These are phyloP conservation scores for Nematocida sp. DNA, from an alignment of 371 early-diverging fungal genomes.

Conservation along the genomic window DNA sequence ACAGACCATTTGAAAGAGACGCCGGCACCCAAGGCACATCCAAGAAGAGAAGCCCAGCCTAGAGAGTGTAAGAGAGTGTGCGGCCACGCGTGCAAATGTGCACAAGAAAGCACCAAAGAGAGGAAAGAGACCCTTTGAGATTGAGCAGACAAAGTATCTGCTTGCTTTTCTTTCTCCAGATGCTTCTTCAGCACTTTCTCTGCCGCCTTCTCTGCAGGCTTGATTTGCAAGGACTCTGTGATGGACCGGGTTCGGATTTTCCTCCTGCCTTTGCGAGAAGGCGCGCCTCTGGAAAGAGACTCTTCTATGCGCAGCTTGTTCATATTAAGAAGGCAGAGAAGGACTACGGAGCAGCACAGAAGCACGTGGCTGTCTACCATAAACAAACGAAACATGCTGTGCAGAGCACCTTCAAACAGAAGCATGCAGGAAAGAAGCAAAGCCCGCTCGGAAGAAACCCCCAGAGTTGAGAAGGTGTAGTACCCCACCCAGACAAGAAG, in stretches of 20 bases:
- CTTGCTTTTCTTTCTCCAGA: no score
- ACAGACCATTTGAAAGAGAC: conserved; percentile 29
- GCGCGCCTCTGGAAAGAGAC: neutral
- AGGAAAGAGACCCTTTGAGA: no score
- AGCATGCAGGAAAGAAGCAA: conserved; percentile 3
- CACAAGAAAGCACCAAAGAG: no score
- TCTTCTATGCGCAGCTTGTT: neutral
- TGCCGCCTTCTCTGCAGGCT: no score
- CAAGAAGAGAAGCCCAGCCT: conserved; percentile 8
- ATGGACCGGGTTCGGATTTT: no score
- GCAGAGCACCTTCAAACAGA: conserved; percentile 27
- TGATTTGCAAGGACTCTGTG: no score
- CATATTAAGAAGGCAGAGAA: conserved; percentile 16
- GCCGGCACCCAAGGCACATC: conserved; percentile 15
- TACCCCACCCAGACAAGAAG: neutral
- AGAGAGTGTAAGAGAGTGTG: neutral
- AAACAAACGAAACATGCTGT: conserved; percentile 24
- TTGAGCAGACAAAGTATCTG: no score
- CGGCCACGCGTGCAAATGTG: no score
- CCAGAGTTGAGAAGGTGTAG: neutral
- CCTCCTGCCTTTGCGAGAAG: no score
- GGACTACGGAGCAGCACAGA: neutral
- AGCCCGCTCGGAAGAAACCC: neutral
- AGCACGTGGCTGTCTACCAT: conserved; percentile 47
- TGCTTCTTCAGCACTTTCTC: no score